Evolutionary conservation across 805 yeast species (phyloP), one percentile per base, ranked within the genome.

Genomic region (Saccharomycopsis fodiens): DNA sequence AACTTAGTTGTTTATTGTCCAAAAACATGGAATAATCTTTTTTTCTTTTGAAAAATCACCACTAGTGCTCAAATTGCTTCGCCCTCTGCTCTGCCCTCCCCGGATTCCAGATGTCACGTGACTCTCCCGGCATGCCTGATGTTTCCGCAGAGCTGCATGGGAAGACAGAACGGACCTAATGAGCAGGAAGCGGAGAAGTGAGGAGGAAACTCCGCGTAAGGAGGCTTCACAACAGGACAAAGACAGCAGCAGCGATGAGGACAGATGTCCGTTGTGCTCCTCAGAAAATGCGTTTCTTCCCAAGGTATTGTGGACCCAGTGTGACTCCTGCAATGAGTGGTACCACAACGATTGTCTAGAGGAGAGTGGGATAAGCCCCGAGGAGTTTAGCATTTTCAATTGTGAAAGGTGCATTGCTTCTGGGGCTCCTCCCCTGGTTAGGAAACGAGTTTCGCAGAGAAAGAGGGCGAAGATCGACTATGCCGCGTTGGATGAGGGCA

Each of bases 401-500:
- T 84, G 93, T 55, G 55, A 57, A 0, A 46, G 54, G 1, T 84
- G 89, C 57, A 56, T 52, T 13, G 22, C 35, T n/a, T 6, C 20
- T 15, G 20, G 20, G 5, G 36, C 20, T 42, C 86, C 86, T 1
- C 74, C 78, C 0, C 69, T 80, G 3, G 57, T 68, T 13, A 57
- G 59, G 42, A 73, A 68, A 45, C 63, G 89, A 34, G 68, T 68
- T 32, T 79, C 85, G 46, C 66, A 70, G 36, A 64, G 96, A 19
- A 63, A 71, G 13, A 64, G 67, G 35, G 62, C 67, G n/a, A 69
- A 69, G 43, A 73, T 88, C 38, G 95, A 87, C 58, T 87, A 87
- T 57, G 79, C 76, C 7, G 93, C 95, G 0, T 65, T 87, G 54
- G 76, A 87, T 58, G 82, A 79, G 45, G 95, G 95, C 3, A 82